Evolutionary conservation across 768 basidiomycete species (phyloP), one percentile per base, ranked within the genome.

Genomic region (Xerocomellus intermedius): DNA sequence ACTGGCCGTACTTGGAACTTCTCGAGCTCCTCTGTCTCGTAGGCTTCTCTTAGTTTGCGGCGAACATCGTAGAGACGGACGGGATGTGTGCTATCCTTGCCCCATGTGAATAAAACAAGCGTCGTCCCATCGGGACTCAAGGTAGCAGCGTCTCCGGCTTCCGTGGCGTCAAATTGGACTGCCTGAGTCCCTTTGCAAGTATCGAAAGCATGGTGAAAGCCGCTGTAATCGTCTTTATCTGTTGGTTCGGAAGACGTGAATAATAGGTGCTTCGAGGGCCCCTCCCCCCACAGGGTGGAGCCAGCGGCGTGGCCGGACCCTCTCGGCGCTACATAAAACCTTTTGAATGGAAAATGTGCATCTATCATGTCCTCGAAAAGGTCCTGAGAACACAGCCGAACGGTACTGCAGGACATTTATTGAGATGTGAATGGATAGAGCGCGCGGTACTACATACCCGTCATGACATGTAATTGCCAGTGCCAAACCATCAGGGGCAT

Each of bases 181-280:
- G 62, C 48, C 4, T 52, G 46, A 38, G 42, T 63, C 8, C 63
- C 54, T 36, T 41, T 65, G 17, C 48, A 54, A 2, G 74, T 57
- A 62, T 87, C 83, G 48, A 83, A 81, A 5, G 73, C 80, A 39
- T 72, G 75, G 57, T 88, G 86, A 38, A 64, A 73, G 1, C 84
- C 83, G 4, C 60, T 59, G 6, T 67, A 62, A 12, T 46, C 55
- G 1, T 43, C 32, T 35, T 12, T 42, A 4, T 43, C 21, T 50
- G 13, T 58, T 5, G 82, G 77, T 58, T 85, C 85, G 1, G 83
- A 81, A 2, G 83, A 86, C 1, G 81, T 80, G 64, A 84, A 84
- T 14, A 87, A 56, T 12, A 72, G 55, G 14, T 73, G 59, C 0
- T 72, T 56, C 0, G 81, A 77, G 0, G 63, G 45, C 1, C 67